Evolutionary conservation across 768 basidiomycete genomes (phyloP), one percentile per base, ranked within the genome.

Genomic region (Glaciozyma antarctica): DNA sequence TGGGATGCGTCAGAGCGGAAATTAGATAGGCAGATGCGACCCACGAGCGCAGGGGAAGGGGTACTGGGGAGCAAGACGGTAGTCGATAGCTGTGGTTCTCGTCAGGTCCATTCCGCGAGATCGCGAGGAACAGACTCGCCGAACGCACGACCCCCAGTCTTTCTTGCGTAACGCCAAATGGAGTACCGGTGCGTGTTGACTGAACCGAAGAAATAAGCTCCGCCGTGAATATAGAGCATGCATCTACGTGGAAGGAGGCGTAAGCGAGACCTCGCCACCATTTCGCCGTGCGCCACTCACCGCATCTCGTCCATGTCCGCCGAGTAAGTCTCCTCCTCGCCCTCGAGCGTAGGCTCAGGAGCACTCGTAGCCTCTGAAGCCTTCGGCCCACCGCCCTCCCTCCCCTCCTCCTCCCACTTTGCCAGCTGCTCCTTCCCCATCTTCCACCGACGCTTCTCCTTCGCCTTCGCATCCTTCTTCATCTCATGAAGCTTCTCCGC

Each of bases 51-150:
- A 80, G 0, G 94, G 94, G 75, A 95, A 97, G 2, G 94, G 94
- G 72, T 94, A 98, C 77, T 97, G 94, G 0, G 94, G 94, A 19
- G 93, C 88, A n/a, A 93, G 82, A 52, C 87, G 84, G 61, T 77
- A 77, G 63, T 79, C 77, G 62, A 79, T 77, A 4, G 79, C 76
- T 56, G 34, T 10, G 13, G 34, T 3, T 15, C 0, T 10, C 2
- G 34, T 56, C 16, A 34, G 38, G 7, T 41, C 38, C 38, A 2
- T 41, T 41, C 12, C 12, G 38, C n/a, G 51, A 24, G 13, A 52
- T 0, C 4, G 26, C 26, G 3, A 8, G 34, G 22, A 13, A 22
- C 6, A 3, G 21, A 41, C 55, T 56, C 30, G 34, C 55, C 16
- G 61, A 73, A 72, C 16, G 68, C 67, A 13, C 94, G 83, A 2